phyloP scores from a whole-genome alignment of 495 filamentous ascomycete species.

The Talaromyces liani region DNA sequence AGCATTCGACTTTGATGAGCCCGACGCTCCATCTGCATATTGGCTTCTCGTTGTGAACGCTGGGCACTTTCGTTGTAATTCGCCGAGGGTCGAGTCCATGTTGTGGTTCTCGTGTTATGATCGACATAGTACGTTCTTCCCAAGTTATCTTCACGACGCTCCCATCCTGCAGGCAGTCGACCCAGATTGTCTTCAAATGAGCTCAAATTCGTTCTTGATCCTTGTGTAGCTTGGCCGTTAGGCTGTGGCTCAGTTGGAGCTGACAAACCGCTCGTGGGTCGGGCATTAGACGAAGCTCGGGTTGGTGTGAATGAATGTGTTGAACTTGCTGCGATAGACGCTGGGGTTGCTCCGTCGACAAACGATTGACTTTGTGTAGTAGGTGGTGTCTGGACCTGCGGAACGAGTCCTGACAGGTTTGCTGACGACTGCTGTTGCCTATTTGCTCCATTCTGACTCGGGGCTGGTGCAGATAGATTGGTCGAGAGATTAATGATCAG shows the following conservation, averaged over 20 bases:
- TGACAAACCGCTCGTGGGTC: slow-evolving; percentile 19
- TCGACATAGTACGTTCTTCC: slow-evolving; percentile 99
- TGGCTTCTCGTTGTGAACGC: slow-evolving; percentile 71
- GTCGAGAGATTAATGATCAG: slow-evolving; percentile 93
- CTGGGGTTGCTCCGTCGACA: slow-evolving; percentile 16
- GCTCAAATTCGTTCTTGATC: slow-evolving; percentile 57
- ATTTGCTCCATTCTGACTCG: slow-evolving; percentile 30
- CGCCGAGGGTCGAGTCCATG: slow-evolving; percentile 83
- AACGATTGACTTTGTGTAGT: slow-evolving; percentile 27
- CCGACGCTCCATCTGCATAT: slow-evolving; percentile 83
- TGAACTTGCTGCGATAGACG: slow-evolving; percentile 19
- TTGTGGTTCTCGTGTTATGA: slow-evolving; percentile 94
- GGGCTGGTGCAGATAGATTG: slow-evolving; percentile 59
- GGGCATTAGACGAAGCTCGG: slow-evolving; percentile 30
- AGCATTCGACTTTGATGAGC: slow-evolving; percentile 93
- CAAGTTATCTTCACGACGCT: slow-evolving; percentile 89
- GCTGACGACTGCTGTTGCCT: slow-evolving; percentile 31
- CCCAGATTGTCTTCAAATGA: slow-evolving; percentile 95
- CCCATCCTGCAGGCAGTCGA: slow-evolving; percentile 88
- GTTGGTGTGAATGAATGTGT: slow-evolving; percentile 30
- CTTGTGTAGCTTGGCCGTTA: slow-evolving; percentile 24
- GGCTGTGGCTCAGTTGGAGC: slow-evolving; percentile 27
- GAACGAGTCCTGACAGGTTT: slow-evolving; percentile 33
- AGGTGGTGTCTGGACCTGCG: slow-evolving; percentile 25
- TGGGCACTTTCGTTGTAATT: slow-evolving; percentile 73